Evolutionary conservation across 352 stramenopile genomes (phyloP), one percentile per base, ranked within the genome.

Genomic region (Elongisporangium senticosum): DNA sequence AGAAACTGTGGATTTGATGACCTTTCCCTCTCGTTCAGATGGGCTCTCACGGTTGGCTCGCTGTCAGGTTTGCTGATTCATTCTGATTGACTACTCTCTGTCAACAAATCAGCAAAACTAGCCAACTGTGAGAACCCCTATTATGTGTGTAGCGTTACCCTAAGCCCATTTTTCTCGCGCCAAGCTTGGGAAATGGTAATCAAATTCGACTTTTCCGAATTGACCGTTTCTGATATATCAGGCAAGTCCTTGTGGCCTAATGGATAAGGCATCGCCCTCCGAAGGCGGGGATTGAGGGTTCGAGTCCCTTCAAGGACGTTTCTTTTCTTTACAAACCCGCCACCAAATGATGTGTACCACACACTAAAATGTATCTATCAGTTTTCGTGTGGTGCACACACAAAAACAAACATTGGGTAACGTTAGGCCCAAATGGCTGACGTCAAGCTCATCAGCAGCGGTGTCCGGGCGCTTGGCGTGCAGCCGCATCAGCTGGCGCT

Each of bases 201-300:
- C 23, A 26, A 26, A 26, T 5, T 26, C 23, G 23, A 26, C 28
- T 39, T 39, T 39, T 26, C 23, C 2, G 5, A 26, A 26, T 26
- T 26, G 23, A 39, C 28, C 33, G 5, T 26, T 26, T 26, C 33
- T 43, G 11, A 43, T 43, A 43, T 43, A 43, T 43, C 33, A 43
- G 8, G 11, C 11, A 3, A 17, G 33, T 43, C 33, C 71, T 72
- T 74, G 76, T 83, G 69, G 76, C 71, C 76, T 74, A 83, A 82
- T 83, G 74, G 76, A 83, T 83, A 86, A 74, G 73, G 76, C 76
- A 74, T 72, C 78, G 71, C 71, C 73, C 73, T 83, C 75, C 75
- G 83, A 86, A 86, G 76, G 71, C 76, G 80, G 74, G 83, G 73
- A 86, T 86, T 86, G 73, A 71, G 76, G 75, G 76, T 86, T 86